A percentile compares a stretch with the other conserved stretches of the same genome.
These are phyloP conservation scores for Rostrohypoxylon terebratum DNA, from an alignment of 495 filamentous ascomycete species.

Conservation along the genomic window DNA sequence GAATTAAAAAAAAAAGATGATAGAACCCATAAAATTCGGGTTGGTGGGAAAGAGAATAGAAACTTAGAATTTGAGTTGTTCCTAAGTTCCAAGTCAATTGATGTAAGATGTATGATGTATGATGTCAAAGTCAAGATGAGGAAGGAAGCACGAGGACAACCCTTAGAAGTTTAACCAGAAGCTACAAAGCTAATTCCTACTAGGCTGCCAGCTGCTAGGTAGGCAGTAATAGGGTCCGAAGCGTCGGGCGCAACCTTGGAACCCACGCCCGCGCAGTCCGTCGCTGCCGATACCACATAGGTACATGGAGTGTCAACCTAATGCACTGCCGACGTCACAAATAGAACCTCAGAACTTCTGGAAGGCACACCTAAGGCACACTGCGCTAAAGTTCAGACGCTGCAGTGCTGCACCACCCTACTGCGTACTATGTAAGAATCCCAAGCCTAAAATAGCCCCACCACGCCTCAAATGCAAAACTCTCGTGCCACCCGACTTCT, in stretches of 20 bases:
- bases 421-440: slow-evolving; percentile 3
- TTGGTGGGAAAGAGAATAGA: neutral
- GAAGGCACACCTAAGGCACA: neutral
- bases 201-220: too few relatives aligned
- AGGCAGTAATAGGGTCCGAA: slow-evolving; percentile 33
- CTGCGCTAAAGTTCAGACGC: neutral
- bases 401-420: neutral
- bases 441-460: neutral
- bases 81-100: neutral
- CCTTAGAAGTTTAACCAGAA: slow-evolving; percentile 18
- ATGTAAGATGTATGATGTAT: neutral
- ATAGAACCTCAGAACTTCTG: neutral
- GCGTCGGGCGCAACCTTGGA: slow-evolving; percentile 29
- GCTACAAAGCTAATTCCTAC: slow-evolving; percentile 1
- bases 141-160: slow-evolving; percentile 33
- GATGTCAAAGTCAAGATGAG: slow-evolving; percentile 5
- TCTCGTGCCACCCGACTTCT: neutral
- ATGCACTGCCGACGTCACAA: slow-evolving; percentile 41
- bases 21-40: slow-evolving; percentile 2
- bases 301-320: slow-evolving; percentile 19
- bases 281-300: slow-evolving; percentile 21
- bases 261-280: slow-evolving; percentile 5
- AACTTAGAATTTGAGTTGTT: neutral
- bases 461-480: neutral
- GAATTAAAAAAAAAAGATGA: slow-evolving; percentile 17